These are phyloP conservation scores for Sisymbrium altissimum DNA, from an alignment of 345 rosid species.

Conservation along the genomic window DNA sequence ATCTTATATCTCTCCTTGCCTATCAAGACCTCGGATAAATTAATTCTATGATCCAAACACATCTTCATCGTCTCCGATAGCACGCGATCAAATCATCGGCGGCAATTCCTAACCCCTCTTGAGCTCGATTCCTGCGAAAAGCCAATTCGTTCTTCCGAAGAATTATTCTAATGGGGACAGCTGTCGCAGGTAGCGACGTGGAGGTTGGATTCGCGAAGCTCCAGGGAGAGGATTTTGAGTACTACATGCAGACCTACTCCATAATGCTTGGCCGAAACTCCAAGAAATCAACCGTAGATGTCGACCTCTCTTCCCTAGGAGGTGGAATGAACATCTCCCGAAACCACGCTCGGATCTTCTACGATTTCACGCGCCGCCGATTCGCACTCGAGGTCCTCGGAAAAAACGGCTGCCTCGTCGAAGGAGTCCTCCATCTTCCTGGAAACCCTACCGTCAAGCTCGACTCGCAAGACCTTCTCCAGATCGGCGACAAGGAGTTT, in stretches of 20 bases:
- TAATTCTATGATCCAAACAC: neutral
- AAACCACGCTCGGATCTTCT: slow-evolving; percentile 87
- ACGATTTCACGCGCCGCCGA: slow-evolving; percentile 89
- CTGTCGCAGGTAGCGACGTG: slow-evolving; percentile 52
- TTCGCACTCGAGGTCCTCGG: slow-evolving; percentile 92
- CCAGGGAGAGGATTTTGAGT: slow-evolving; percentile 93
- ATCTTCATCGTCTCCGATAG: neutral
- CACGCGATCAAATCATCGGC: neutral
- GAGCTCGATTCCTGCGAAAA: no score
- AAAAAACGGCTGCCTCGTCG: slow-evolving; percentile 89
- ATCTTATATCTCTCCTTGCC: neutral
- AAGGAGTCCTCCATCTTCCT: slow-evolving; percentile 92
- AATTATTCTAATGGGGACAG: neutral
- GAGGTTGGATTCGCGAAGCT: slow-evolving; percentile 96
- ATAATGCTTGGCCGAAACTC: slow-evolving; percentile 88
- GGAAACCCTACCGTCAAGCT: slow-evolving; percentile 82
- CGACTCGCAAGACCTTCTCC: slow-evolving; percentile 85
- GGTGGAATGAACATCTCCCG: slow-evolving; percentile 96
- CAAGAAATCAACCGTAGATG: slow-evolving; percentile 88
- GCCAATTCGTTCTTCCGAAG: neutral
- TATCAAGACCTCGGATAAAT: neutral
- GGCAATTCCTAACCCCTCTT: neutral
- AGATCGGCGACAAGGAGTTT: slow-evolving; percentile 90
- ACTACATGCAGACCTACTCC: slow-evolving; percentile 94
- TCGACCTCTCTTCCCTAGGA: slow-evolving; percentile 84